Base-by-base conservation (phyloP, 2,329 filamentous ascomycete genomes). In the Biscogniauxia mediterranea region DNA sequence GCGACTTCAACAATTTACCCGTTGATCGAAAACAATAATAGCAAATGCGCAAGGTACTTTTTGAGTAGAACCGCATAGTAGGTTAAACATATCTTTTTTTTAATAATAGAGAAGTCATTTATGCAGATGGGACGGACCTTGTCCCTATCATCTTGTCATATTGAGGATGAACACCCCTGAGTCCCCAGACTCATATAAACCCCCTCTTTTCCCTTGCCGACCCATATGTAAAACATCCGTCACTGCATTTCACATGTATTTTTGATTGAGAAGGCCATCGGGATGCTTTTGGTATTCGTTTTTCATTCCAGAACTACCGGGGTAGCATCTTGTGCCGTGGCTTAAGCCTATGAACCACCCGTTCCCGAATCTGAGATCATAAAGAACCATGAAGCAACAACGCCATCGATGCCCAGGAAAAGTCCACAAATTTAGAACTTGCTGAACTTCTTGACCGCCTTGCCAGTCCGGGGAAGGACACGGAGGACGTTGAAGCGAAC, bases 401-500 rank as follows among this genome's bases (percentile, higher is more conserved):
- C 80, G 81, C 81, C 80, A 71, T 74, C 81, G 81, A 83, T 83
- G 80, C 80, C 81, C 69, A 69, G 68, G 69, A 82, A 75, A 76
- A 71, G 77, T 73, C 73, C 75, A 74, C 57, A 68, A 75, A 76
- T 76, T 89, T 97, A 99, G 87, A 99, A 99, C 88, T 99, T 99
- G 86, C 81, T 86, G 89, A 99, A 99, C 81, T 89, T 83, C 93
- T 99, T 99, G 82, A 97, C 93, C 75, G 88, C 83, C 90, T 97
- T 97, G 84, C 93, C 92, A 76, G 92, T 97, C 85, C 93, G 89
- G 83, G 94, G 94, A 77, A 98, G 91, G 76, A 99, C 95, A 78
- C 95, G 93, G 79, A 99, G 92, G 79, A 97, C 93, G 86, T 99
- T 99, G 92, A 99, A 99, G 80, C 95, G 95, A 79, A 97, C 91